Evolutionary conservation across 805 yeast genomes (phyloP), one percentile per base, ranked within the genome.

Genomic region (Barnettozyma siamensis): DNA sequence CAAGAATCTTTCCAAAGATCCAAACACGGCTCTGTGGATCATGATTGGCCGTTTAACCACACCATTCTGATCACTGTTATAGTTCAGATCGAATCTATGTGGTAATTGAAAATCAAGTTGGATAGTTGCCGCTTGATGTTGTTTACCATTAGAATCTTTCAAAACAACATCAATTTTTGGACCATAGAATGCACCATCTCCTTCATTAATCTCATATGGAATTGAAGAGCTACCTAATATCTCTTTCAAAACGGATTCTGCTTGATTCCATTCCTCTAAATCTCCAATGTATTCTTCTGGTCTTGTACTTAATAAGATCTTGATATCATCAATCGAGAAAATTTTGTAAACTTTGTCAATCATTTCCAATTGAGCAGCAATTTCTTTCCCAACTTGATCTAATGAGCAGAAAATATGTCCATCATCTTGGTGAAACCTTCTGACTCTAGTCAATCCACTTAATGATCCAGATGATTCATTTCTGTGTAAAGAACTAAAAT

Each of bases 101-200:
- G 99, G 99, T 15, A 93, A 70, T 62, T 93, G 96, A 72, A 93
- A 93, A 59, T 93, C 99, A 33, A 93, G 69, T 63, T 93, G 99
- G 40, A 93, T 78, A 0, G 99, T 93, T 3, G 97, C 99, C 2
- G 93, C 86, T 64, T 93, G 99, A 61, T 88, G 96, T 45, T 76
- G 73, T 52, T 88, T 88, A 1, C 81, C 83, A 37, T 74, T 77
- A 26, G 83, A 81, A 64, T 93, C 99, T 7, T 77, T 77, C 39
- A 93, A 75, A 40, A 86, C 67, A 33, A 93, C 74, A 61, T 93
- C 99, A 46, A 93, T 88, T 58, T 91, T 91, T 23, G 99, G 99
- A 0, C 99, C 99, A 65, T 93, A 93, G 60, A 79, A 79, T 7
- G 85, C 99, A 27, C 99, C 99, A 61, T 93, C 99, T n/a, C 94